Percentiles rank a stretch among this genome's conserved stretches.
Conservation (phyloP, 352 stramenopile genomes). For the Pelagophyceae sp. region DNA sequence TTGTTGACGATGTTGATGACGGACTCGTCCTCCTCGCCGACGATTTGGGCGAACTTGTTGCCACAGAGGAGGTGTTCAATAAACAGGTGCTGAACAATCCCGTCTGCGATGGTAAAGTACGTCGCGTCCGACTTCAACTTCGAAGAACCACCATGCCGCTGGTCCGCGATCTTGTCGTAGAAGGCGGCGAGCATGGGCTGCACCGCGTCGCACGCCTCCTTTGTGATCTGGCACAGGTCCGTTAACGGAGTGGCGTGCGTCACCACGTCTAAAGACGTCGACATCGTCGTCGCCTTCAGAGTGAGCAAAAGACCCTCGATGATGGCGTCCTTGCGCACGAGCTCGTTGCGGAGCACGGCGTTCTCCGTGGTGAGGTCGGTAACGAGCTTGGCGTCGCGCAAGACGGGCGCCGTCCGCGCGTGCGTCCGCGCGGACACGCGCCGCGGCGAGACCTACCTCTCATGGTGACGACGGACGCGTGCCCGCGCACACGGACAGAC, state of each 20-base stretch:
- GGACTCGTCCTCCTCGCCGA: slow-evolving; percentile 44
- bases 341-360: slow-evolving; percentile 16
- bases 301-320: slow-evolving; percentile 16
- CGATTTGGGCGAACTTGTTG: slow-evolving; percentile 38
- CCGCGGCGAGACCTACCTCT: too few species aligned
- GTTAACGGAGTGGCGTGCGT: slow-evolving; percentile 18
- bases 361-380: too few species aligned
- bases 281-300: background rate
- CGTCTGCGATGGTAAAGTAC: slow-evolving; percentile 52
- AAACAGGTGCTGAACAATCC: slow-evolving; percentile 47
- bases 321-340: slow-evolving; percentile 24
- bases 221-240: slow-evolving; percentile 20
- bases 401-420: too few species aligned
- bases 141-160: slow-evolving; percentile 22
- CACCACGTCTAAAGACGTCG: background rate
- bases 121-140: slow-evolving; percentile 45
- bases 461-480: too few species aligned
- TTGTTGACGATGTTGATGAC: slow-evolving; percentile 36
- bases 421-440: too few species aligned
- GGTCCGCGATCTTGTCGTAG: slow-evolving; percentile 29
- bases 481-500: too few species aligned
- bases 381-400: too few species aligned
- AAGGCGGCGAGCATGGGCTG: slow-evolving; percentile 32
- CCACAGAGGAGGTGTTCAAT: slow-evolving; percentile 36
- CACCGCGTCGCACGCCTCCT: slow-evolving; percentile 32